Evolutionary conservation across 2,329 filamentous ascomycete species (phyloP).

Genomic region (Colletotrichum tamarilloi): DNA sequence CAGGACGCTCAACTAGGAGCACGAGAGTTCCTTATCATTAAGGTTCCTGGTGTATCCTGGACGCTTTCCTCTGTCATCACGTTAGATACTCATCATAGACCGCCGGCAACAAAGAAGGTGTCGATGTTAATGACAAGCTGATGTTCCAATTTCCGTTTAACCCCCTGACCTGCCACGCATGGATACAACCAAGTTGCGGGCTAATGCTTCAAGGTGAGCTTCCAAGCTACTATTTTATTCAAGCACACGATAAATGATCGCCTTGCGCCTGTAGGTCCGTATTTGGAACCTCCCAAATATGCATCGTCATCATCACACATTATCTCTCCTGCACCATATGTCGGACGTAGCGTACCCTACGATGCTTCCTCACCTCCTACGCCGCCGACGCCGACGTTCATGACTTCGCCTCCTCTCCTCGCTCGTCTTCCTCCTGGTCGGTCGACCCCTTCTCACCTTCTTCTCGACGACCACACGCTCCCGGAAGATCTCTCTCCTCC

Average conservation of each 20-base stretch:
- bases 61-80: conserved; percentile 8
- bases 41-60: conserved; percentile 4
- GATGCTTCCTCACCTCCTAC: background rate
- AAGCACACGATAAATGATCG: background rate
- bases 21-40: background rate
- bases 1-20: conserved; percentile 2
- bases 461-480: conserved; percentile 10
- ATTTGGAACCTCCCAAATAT: background rate
- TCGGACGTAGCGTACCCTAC: background rate
- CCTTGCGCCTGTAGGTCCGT: background rate
- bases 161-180: background rate
- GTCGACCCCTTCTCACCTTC: background rate
- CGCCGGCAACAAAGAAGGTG: conserved; percentile 31
- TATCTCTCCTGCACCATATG: background rate
- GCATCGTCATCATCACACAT: background rate
- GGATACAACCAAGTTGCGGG: background rate
- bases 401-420: conserved; percentile 9
- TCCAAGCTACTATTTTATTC: background rate
- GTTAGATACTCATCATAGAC: conserved; percentile 36
- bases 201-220: background rate
- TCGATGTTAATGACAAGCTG: conserved; percentile 32
- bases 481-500: background rate
- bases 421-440: conserved; percentile 2
- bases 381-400: conserved; percentile 1
- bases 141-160: conserved; percentile 2